Base-by-base conservation (phyloP, 805 yeast genomes). In the Brettanomyces bruxellensis region DNA sequence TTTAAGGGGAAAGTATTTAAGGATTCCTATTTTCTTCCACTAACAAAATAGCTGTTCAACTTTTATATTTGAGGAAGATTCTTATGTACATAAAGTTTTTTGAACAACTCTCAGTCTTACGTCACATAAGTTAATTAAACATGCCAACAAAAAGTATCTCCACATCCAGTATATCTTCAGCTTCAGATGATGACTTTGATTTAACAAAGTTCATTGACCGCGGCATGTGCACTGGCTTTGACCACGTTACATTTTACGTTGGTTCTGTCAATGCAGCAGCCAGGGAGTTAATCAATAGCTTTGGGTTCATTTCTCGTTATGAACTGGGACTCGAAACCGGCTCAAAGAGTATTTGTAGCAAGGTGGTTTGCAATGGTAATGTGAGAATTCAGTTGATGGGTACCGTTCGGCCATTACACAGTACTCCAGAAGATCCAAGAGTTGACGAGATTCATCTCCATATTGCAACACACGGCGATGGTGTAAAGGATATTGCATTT, bases 401-500 rank as follows among this genome's bases (percentile, higher is more conserved):
- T 45, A 66, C 75, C 4, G 53, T 76, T 44, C 42, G 54, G 22
- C 64, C 64, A 1, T 48, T 54, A 28, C 46, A 49, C 38, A 45
- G 38, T 5, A 43, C 41, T 5, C 46, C 53, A 6, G 49, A 45
- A 3, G 45, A 50, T 5, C 51, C 48, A 4, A 12, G 51, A 6
- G 47, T 54, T 22, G 50, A 51, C 14, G 69, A 65, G 28, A 72
- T 80, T 23, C 74, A 71, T 49, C 54, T 60, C 11, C 80, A 75
- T 52, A 62, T 80, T 6, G 55, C 59, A 5, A 59, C 54, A 4
- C 95, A 87, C 60, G 91, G 95, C 1, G 90, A 85, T 57, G 85
- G 87, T 4, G 86, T 86, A n/a, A 78, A 78, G 59, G 93, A 87
- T 56, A 77, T 87, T 9, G 75, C 87, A 0, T 82, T 86, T 54